A percentile compares a stretch with the other conserved stretches of the same genome.
Evolutionary conservation across 129 eudicot species (phyloP).

Genomic region (Saposhnikovia divaricata): DNA sequence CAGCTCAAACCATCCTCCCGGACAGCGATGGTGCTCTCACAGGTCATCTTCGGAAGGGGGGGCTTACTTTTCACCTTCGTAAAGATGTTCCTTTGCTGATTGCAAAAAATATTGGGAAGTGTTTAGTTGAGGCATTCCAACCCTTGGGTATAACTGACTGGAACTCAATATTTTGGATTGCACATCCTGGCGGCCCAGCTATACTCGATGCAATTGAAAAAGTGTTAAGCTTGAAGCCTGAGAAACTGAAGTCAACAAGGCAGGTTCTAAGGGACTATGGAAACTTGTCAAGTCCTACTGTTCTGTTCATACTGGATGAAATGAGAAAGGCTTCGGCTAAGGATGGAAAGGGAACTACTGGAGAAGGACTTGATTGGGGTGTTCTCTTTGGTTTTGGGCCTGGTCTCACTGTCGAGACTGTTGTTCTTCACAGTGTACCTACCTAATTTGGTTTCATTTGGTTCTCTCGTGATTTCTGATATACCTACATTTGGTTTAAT

Average conservation of each 20-base stretch:
- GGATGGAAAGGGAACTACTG: slow-evolving; percentile 35
- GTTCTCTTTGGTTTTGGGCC: slow-evolving; percentile 46
- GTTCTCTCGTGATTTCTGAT: neutral
- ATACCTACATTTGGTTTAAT: neutral
- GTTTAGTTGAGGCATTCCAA: no score
- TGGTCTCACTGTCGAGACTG: slow-evolving; percentile 49
- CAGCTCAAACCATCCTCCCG: no score
- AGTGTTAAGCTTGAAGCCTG: no score
- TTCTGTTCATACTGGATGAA: slow-evolving; percentile 23
- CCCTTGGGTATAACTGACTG: slow-evolving; percentile 34
- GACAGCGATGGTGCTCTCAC: slow-evolving; percentile 1
- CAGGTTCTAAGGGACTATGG: no score
- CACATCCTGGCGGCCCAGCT: no score
- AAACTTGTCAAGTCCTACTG: no score
- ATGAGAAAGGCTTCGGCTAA: slow-evolving; percentile 51
- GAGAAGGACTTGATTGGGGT: slow-evolving; percentile 51
- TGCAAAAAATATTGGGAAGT: no score
- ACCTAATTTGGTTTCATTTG: neutral
- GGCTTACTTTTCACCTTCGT: no score
- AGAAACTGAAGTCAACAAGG: no score
- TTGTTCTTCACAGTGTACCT: slow-evolving; percentile 34
- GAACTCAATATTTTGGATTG: slow-evolving; percentile 30
- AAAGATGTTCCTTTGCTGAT: no score
- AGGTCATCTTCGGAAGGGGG: slow-evolving; percentile 2
- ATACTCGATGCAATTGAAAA: no score